Evolutionary conservation across 1,139 yeast species (phyloP), one percentile per base, ranked within the genome.

Genomic region (Chernovozyma sophiae-reginae): DNA sequence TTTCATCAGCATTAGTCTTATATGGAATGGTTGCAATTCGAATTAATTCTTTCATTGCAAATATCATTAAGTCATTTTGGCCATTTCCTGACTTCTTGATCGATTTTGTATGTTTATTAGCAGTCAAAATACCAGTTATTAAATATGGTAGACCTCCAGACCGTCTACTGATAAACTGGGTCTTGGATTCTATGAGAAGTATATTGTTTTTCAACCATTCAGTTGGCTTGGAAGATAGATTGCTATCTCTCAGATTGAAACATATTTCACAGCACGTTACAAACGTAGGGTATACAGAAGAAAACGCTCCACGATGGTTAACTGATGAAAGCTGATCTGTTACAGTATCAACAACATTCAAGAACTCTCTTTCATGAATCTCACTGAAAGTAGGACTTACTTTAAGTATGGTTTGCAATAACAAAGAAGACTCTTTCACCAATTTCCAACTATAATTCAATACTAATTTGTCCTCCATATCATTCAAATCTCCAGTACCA

Each of bases 131-230:
- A 0, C 86, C 94, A 1, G 92, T 77, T 13, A 90, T 68, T 35
- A 90, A 63, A 48, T 66, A 82, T 1, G 97, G 97, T 17, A 92
- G 58, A 0, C 97, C 97, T 2, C 96, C 97, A 2, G 97, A 89
- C 48, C 97, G 67, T 55, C 97, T 73, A 0, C 95, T 85, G 36
- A 90, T 82, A 36, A 72, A 69, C 48, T 86, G 90, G 0, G 82
- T 68, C 47, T 75, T 78, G 1, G 68, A 63, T 44, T 73, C 72
- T 26, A 89, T 69, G 22, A 78, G 53, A 2, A 57, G 52, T 17
- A 89, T 51, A 45, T 76, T 81, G 10, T 65, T 61, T 15, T 66
- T 51, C 4, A 87, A 56, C 92, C 95, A 84, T 12, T 46, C 37
- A 3, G 25, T 19, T 25, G 38, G 40, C 7, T 6, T 27, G 53